Evolutionary conservation across 2,329 filamentous ascomycete genomes (phyloP), one percentile per base, ranked within the genome.

Genomic region (Hypoxylon rubiginosum): DNA sequence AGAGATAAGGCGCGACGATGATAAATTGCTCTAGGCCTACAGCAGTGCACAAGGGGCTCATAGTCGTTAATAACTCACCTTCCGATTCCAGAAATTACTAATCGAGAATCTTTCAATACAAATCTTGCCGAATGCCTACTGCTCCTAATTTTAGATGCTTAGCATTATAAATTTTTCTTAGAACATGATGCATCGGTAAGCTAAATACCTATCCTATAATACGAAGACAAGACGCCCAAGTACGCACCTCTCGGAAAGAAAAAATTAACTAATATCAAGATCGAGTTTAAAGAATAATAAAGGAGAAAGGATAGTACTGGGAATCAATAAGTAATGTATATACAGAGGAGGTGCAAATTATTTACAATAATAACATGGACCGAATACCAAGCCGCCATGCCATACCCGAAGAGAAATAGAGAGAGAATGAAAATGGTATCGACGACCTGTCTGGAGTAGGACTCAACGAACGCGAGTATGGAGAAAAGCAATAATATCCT

Each of bases 311-410:
- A n/a, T 28, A 15, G 19, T 26, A 28, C 10, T 45, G 41, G 17
- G 9, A 10, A 43, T 19, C 30, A 19, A 26, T 17, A 15, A 17
- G 17, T n/a, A 45, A 26, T 5, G 4, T 49, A 54, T 43, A 43
- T 45, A 54, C 51, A 54, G 8, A 26, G 36, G 24, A 8, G 36
- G 39, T n/a, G 24, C 21, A 19, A n/a, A 41, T 36, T 65, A 68
- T 68, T 65, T 68, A 68, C 65, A 68, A 19, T 43, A 49, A 26
- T 21, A 41, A 54, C 55, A 32, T 46, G 3, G 43, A 21, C 8
- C 46, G 50, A 24, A 43, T 17, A 28, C 13, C 17, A n/a, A 6
- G 57, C 11, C 34, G 10, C 32, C 30, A 64, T 30, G 36, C 60
- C 58, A 13, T 26, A 19, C 19, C 30, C 41, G 28, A 26, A 28